Conservation (phyloP, 2,329 filamentous ascomycete species). For the Aspergillus tamarii region DNA sequence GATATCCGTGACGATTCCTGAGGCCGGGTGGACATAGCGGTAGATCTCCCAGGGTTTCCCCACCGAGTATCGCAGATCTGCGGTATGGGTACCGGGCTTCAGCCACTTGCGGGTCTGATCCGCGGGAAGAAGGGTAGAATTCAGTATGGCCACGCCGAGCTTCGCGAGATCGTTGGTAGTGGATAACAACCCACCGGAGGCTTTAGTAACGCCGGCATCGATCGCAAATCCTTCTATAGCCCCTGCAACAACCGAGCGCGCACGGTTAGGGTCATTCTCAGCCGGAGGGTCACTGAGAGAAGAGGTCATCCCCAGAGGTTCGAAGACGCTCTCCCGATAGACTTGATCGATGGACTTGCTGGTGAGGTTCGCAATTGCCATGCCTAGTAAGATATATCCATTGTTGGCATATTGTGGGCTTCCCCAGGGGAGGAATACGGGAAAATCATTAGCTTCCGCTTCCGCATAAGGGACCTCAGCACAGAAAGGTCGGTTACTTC, state of each 20-base stretch:
- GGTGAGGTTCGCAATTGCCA: constrained; percentile 51
- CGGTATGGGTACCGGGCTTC: constrained; percentile 45
- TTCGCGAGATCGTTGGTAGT: constrained; percentile 43
- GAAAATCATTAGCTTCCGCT: constrained; percentile 23
- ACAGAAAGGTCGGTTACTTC: not conserved
- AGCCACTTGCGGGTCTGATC: constrained; percentile 45
- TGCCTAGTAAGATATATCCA: constrained; percentile 43
- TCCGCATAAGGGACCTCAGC: not conserved
- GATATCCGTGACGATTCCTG: constrained; percentile 31
- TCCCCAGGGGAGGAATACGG: constrained; percentile 49
- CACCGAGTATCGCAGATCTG: constrained; percentile 44
- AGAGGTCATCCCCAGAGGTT: constrained; percentile 47
- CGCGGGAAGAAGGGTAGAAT: constrained; percentile 39
- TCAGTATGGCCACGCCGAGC: constrained; percentile 36
- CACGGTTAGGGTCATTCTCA: constrained; percentile 9
- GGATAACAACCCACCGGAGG: constrained; percentile 29
- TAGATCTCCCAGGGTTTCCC: constrained; percentile 48
- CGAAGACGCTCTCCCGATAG: constrained; percentile 46
- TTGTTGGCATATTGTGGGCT: constrained; percentile 56
- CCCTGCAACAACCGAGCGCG: constrained; percentile 24
- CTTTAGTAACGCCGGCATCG: constrained; percentile 16
- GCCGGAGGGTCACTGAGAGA: constrained; percentile 42
- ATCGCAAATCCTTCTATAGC: not conserved
- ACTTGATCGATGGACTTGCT: constrained; percentile 46
- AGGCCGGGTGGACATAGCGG: constrained; percentile 33